Conservation (phyloP, 139 green algal species). For the Microglena sp. region DNA sequence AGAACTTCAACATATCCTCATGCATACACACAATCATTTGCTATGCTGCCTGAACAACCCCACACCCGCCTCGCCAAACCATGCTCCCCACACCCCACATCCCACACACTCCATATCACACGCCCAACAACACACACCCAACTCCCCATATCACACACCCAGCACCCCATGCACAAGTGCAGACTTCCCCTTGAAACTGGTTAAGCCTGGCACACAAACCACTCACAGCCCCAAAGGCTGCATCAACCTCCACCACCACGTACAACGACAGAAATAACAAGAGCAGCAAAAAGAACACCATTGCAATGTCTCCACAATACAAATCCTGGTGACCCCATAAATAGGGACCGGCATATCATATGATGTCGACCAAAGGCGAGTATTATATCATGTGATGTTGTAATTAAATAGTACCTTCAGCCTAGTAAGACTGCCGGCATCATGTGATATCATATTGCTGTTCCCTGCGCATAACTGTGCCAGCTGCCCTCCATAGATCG, state of each 20-base stretch:
- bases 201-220: too few relatives aligned
- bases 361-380: too few relatives aligned
- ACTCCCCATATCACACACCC: background rate
- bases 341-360: too few relatives aligned
- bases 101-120: background rate
- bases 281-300: background rate
- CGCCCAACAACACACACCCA: background rate
- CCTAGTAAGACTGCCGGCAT: too few relatives aligned
- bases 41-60: too few relatives aligned
- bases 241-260: background rate
- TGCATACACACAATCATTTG: too few relatives aligned
- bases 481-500: background rate
- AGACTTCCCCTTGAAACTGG: too few relatives aligned
- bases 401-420: background rate
- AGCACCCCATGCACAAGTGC: background rate
- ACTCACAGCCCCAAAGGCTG: background rate
- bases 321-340: too few relatives aligned
- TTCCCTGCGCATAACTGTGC: background rate
- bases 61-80: background rate
- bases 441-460: too few relatives aligned
- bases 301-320: too few relatives aligned
- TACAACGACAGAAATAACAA: background rate
- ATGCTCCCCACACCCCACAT: background rate
- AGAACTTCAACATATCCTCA: too few relatives aligned
- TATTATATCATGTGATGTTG: too few relatives aligned